phyloP scores from a whole-genome alignment of 306 rosid genomes.

The Trifolium pratense region DNA sequence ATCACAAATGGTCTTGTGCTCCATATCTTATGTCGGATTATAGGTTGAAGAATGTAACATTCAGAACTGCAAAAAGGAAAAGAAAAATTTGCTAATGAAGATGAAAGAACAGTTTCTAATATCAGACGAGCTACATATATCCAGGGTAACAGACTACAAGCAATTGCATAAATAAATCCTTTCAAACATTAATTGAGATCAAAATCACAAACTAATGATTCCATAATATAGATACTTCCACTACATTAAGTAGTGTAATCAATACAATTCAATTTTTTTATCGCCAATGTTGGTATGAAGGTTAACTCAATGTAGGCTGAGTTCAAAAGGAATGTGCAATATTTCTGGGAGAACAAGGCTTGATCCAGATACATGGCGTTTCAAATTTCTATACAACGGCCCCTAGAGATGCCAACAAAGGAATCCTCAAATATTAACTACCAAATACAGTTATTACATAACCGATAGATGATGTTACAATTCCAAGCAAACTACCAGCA shows the following conservation, averaged over 20 bases:
- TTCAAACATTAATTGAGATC: conserved; percentile 14
- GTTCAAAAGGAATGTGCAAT: conserved; percentile 37
- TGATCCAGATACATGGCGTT: conserved; percentile 34
- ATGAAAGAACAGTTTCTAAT: conserved; percentile 6
- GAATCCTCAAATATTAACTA: conserved; percentile 44
- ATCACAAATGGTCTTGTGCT: not conserved
- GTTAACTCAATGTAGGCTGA: conserved; percentile 36
- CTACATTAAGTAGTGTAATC: conserved; percentile 37
- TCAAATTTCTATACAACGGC: conserved; percentile 41
- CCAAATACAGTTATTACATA: conserved; percentile 51
- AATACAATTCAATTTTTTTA: conserved; percentile 41
- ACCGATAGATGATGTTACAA: conserved; percentile 62
- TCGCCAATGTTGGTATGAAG: conserved; percentile 39
- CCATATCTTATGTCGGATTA: not conserved
- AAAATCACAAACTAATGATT: conserved; percentile 26
- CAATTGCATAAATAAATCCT: conserved; percentile 14
- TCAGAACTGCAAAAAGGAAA: not conserved
- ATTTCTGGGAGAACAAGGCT: conserved; percentile 17
- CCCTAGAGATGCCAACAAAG: conserved; percentile 36
- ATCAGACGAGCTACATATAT: conserved; percentile 4
- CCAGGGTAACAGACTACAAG: conserved; percentile 3
- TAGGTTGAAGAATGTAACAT: conserved; percentile 14
- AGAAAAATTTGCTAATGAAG: not conserved
- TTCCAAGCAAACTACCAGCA: conserved; percentile 87
- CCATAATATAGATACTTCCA: conserved; percentile 25